Percentiles rank a stretch among this genome's conserved stretches.
These are phyloP conservation scores for Lodderomyces margitis DNA, from an alignment of 1,139 yeast genomes.

Conservation along the genomic window DNA sequence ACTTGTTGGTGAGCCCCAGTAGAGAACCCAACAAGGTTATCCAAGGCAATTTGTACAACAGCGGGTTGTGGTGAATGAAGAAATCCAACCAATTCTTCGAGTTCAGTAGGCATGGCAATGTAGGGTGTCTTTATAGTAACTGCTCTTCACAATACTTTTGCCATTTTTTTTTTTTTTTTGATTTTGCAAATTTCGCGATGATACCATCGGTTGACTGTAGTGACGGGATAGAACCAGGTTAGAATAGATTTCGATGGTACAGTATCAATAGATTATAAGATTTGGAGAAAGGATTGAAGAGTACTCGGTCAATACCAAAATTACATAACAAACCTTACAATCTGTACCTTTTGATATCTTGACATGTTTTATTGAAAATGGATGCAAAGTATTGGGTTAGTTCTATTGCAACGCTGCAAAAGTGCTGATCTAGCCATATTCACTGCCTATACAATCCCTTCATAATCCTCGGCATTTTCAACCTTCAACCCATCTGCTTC, in stretches of 20 bases:
- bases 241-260: too few relatives aligned
- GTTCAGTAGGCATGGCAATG: conserved; percentile 52
- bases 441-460: conserved; percentile 18
- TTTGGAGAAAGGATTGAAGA: too few relatives aligned
- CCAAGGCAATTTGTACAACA: conserved; percentile 81
- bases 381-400: too few relatives aligned
- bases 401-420: too few relatives aligned
- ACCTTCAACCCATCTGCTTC: conserved; percentile 52
- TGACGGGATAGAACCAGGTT: neutral
- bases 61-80: conserved; percentile 82
- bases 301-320: too few relatives aligned
- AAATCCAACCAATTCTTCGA: conserved; percentile 74
- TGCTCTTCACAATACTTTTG: conserved; percentile 12
- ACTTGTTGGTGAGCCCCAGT: conserved; percentile 63
- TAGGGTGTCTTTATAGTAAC: neutral
- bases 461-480: conserved; percentile 32
- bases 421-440: too few relatives aligned
- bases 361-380: neutral
- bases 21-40: conserved; percentile 80
- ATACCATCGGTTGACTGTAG: neutral
- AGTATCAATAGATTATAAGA: too few relatives aligned
- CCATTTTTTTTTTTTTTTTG: conserved; percentile 5
- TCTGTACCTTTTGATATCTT: too few relatives aligned
- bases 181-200: neutral
- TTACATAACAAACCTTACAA: too few relatives aligned